A percentile compares a stretch with the other conserved stretches of the same genome.
Evolutionary conservation across 345 rosid genomes (phyloP).

Genomic region (Linum tenue): DNA sequence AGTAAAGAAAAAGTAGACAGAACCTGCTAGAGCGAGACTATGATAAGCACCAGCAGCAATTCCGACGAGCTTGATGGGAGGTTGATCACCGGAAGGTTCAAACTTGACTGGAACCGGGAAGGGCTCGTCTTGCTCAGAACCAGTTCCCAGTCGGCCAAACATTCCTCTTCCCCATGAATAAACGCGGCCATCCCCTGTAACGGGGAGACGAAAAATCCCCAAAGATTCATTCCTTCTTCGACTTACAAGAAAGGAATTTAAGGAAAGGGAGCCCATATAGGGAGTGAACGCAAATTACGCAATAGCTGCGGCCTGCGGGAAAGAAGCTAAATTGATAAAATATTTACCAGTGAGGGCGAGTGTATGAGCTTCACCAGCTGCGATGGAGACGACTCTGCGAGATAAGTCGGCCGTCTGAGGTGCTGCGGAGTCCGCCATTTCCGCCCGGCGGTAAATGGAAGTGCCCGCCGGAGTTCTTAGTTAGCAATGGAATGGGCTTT

Average conservation of each 20-base stretch:
- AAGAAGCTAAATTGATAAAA: not conserved
- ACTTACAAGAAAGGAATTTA: not conserved
- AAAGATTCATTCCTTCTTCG: not conserved
- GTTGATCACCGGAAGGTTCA: slow-evolving; percentile 11
- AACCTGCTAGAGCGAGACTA: slow-evolving; percentile 78
- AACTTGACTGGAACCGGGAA: slow-evolving; percentile 50
- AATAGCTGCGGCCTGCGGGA: too few species aligned
- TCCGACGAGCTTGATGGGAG: slow-evolving; percentile 41
- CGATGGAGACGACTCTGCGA: slow-evolving; percentile 34
- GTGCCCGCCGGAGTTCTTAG: too few species aligned
- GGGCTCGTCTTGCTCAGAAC: slow-evolving; percentile 60
- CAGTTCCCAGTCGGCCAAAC: slow-evolving; percentile 84
- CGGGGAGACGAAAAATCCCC: not conserved
- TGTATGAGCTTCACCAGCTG: slow-evolving; percentile 85
- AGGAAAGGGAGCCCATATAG: not conserved
- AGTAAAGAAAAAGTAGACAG: not conserved
- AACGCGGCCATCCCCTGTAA: slow-evolving; percentile 67
- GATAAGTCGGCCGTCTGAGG: slow-evolving; percentile 26
- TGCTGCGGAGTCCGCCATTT: slow-evolving; percentile 32
- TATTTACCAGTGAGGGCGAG: slow-evolving; percentile 69
- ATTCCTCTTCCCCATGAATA: slow-evolving; percentile 92
- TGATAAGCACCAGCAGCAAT: slow-evolving; percentile 91
- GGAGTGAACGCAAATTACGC: too few species aligned
- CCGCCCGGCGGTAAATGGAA: not conserved
- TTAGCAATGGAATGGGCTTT: too few species aligned